Evolutionary conservation across 768 basidiomycete species (phyloP), one percentile per base, ranked within the genome.

Genomic region (Suillus placidus): DNA sequence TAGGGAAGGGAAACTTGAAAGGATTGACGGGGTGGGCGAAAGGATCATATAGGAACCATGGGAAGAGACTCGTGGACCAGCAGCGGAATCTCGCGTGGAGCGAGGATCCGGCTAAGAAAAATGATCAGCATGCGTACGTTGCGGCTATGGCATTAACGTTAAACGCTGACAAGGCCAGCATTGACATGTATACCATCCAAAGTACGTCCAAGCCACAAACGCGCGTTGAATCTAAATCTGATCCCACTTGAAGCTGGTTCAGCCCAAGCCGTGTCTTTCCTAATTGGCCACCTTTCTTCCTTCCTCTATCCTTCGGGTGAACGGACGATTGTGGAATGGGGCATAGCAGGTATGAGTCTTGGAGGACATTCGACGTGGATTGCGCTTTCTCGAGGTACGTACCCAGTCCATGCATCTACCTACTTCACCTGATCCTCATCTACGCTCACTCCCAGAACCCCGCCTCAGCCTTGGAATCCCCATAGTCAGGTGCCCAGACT

Each of bases 331-430:
- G 81, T 78, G 7, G 82, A 86, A 64, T 97, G 90, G 89, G 87
- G 87, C 13, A 81, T 91, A 4, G 83, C 86, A 0, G 95, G 95
- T 0, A 82, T 90, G 69, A 92, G 90, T 66, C 85, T 97, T 0
- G 95, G 94, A 1, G 94, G 94, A 0, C 94, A 97, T 73, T 83
- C 92, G 0, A 82, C 91, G 0, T 96, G 94, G 94, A 82, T 91
- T 37, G 79, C 83, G 2, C 82, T 93, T 42, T 72, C 83, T 26
- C 79, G 80, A 68, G 83, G 84, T 80, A 73, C 18, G 73, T 58
- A 30, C 7, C 12, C 18, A 32, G 43, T 5, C 23, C n/a, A 8
- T 42, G 10, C 6, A 52, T 14, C 16, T 16, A 30, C 23, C 12
- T 38, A 12, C 12, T 12, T 38, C 10, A 38, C 8, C 34, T 5